Percentiles rank a stretch among this genome's conserved stretches.
phyloP scores from a whole-genome alignment of 768 basidiomycete genomes.

The Agaricus sinodeliciosus region DNA sequence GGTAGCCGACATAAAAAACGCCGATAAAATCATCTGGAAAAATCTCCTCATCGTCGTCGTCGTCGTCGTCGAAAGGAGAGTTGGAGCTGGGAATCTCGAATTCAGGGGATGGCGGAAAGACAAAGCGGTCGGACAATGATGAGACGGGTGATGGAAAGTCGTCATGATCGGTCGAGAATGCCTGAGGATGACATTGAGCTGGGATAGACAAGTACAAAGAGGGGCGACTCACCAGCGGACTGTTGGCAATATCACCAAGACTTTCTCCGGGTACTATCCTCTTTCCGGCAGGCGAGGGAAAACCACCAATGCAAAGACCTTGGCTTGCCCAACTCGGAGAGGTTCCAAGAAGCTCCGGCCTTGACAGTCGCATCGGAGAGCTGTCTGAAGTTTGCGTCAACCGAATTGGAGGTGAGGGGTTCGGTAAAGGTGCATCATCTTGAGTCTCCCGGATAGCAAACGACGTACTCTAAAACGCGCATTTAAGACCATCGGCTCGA shows the following conservation, averaged over 20 bases:
- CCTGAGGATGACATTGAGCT: neutral
- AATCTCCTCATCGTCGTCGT: neutral
- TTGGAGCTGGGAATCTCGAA: neutral
- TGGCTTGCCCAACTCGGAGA: neutral
- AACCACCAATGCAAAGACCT: slow-evolving; percentile 3
- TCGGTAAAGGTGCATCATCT: neutral
- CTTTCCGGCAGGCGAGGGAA: neutral
- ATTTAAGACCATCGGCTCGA: neutral
- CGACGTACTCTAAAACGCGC: neutral
- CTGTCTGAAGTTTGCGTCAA: neutral
- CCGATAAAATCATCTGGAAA: slow-evolving; percentile 1
- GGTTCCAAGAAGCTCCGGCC: neutral
- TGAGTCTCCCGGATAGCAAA: neutral
- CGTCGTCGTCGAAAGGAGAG: neutral
- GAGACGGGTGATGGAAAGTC: neutral
- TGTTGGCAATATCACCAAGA: neutral
- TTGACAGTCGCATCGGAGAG: neutral
- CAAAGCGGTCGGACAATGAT: neutral
- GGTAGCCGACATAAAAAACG: neutral
- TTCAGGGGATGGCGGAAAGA: neutral
- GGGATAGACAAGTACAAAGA: neutral
- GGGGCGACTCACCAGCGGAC: neutral
- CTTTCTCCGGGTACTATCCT: neutral
- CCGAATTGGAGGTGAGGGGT: neutral
- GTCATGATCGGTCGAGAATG: neutral